A percentile compares a stretch with the other conserved stretches of the same genome.
phyloP scores from a whole-genome alignment of 2,329 filamentous ascomycete genomes.

The Paecilomyces formosus region DNA sequence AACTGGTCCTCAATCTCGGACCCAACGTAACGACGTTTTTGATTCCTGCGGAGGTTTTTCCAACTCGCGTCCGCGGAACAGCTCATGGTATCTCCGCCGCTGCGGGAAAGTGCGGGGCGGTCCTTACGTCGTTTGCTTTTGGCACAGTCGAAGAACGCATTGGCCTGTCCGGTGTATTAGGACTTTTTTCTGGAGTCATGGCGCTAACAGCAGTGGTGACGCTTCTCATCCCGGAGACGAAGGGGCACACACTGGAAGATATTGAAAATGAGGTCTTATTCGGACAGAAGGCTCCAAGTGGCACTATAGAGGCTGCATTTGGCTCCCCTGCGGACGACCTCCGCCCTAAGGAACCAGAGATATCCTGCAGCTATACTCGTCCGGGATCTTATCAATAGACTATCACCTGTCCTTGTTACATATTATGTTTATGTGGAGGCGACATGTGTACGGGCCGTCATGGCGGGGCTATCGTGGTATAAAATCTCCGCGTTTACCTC shows the following conservation, averaged over 20 bases:
- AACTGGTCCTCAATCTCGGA: conserved; percentile 24
- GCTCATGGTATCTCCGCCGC: conserved; percentile 57
- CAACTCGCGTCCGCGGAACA: conserved; percentile 52
- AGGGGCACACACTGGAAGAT: conserved; percentile 17
- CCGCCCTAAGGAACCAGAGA: no score
- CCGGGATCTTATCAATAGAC: no score
- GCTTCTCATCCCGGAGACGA: conserved; percentile 20
- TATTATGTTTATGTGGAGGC: no score
- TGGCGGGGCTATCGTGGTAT: no score
- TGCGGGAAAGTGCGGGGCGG: conserved; percentile 51
- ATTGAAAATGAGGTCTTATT: conserved; percentile 9
- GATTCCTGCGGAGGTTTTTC: conserved; percentile 56
- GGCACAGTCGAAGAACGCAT: conserved; percentile 15
- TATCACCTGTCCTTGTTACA: no score
- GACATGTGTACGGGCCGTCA: no score
- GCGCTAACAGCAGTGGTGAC: conserved; percentile 13
- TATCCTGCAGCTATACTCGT: no score
- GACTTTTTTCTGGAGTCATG: conserved; percentile 17
- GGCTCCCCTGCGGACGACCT: no score
- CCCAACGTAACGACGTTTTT: conserved; percentile 57
- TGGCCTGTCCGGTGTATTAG: conserved; percentile 12
- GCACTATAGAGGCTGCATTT: no score
- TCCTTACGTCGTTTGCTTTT: conserved; percentile 21
- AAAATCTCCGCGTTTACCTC: no score
- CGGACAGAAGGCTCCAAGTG: not conserved